phyloP scores from a whole-genome alignment of 176 grass and related monocot species.

The Bothriochloa decipiens region DNA sequence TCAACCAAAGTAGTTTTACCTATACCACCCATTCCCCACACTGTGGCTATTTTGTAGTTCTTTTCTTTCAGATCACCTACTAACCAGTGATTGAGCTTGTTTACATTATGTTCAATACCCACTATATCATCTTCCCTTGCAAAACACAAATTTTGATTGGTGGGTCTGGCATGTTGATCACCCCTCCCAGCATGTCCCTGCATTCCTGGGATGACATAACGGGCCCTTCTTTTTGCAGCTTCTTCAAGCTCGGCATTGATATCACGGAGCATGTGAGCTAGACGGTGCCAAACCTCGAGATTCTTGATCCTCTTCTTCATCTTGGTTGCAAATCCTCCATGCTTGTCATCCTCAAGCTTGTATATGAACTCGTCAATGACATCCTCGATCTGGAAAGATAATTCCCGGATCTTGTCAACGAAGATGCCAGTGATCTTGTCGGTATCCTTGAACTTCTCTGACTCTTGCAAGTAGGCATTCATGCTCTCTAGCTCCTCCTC shows the following conservation, averaged over 20 bases:
- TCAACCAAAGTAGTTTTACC: background rate
- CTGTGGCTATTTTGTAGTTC: background rate
- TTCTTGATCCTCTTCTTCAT: background rate
- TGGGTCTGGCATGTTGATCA: background rate
- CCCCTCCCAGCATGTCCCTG: too few species aligned
- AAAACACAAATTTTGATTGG: background rate
- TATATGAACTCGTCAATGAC: background rate
- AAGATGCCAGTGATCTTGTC: background rate
- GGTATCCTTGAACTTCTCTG: background rate
- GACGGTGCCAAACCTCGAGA: background rate
- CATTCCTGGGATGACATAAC: background rate
- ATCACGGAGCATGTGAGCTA: background rate
- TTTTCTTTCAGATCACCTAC: background rate
- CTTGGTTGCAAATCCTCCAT: background rate
- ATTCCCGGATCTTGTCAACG: background rate
- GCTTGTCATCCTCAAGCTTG: background rate
- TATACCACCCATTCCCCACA: conserved; percentile 25
- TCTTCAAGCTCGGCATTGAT: background rate
- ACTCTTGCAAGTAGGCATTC: background rate
- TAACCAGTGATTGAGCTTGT: background rate
- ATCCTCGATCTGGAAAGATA: conserved; percentile 4
- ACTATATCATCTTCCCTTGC: background rate
- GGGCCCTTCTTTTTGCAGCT: background rate
- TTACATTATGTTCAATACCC: background rate
- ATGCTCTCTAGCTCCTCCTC: background rate